A percentile compares a stretch with the other conserved stretches of the same genome.
Evolutionary conservation across 2,329 filamentous ascomycete species (phyloP).

Genomic region (Penicillium glabrum): DNA sequence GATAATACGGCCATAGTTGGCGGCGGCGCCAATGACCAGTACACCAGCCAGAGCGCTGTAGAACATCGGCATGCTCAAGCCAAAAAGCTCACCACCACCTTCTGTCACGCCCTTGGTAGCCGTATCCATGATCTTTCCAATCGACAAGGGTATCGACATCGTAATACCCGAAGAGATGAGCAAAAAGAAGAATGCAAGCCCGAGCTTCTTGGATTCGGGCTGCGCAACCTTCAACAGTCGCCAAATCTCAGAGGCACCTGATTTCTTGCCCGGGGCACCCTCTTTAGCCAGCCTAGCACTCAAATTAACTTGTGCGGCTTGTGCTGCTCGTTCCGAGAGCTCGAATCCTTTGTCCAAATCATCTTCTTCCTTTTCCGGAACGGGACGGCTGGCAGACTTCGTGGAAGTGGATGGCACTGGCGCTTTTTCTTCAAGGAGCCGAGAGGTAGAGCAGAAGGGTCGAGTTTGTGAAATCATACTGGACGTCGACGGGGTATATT

Average conservation of each 20-base stretch:
- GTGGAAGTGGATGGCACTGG: slow-evolving; percentile 15
- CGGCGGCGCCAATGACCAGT: slow-evolving; percentile 77
- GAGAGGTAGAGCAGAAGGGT: slow-evolving; percentile 27
- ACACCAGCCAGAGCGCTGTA: slow-evolving; percentile 76
- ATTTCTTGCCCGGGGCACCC: slow-evolving; percentile 54
- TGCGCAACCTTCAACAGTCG: slow-evolving; percentile 84
- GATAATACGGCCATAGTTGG: slow-evolving; percentile 93
- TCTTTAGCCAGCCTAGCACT: slow-evolving; percentile 85
- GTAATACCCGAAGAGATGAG: slow-evolving; percentile 89
- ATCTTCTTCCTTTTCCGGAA: slow-evolving; percentile 45
- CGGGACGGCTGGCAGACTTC: slow-evolving; percentile 31
- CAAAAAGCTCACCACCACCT: slow-evolving; percentile 70
- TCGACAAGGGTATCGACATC: slow-evolving; percentile 95
- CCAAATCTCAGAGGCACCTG: slow-evolving; percentile 75
- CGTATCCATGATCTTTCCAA: slow-evolving; percentile 91
- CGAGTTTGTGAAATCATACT: slow-evolving; percentile 25
- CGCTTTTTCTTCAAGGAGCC: slow-evolving; percentile 27
- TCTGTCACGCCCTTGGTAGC: slow-evolving; percentile 72
- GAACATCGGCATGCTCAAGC: slow-evolving; percentile 81
- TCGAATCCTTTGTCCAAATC: slow-evolving; percentile 64
- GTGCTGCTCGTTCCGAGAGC: slow-evolving; percentile 77
- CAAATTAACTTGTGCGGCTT: slow-evolving; percentile 86
- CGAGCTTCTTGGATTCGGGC: slow-evolving; percentile 77
- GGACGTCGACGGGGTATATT: slow-evolving; percentile 13
- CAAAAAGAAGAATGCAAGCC: slow-evolving; percentile 77